A percentile compares a stretch with the other conserved stretches of the same genome.
These are phyloP conservation scores for Phytophthora pluvialis DNA, from an alignment of 352 stramenopile genomes.

Conservation along the genomic window DNA sequence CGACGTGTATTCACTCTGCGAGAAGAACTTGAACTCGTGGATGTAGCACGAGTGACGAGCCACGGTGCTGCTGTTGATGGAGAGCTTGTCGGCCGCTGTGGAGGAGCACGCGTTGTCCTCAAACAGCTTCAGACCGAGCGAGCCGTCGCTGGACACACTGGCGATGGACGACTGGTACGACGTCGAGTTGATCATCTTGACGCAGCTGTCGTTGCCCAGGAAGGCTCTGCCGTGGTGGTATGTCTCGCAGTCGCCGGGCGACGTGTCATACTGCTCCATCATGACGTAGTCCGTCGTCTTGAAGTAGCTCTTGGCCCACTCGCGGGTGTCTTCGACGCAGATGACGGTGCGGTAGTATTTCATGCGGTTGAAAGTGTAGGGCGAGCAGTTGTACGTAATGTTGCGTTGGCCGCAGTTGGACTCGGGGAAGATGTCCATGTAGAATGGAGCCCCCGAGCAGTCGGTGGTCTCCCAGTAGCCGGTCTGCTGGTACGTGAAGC, in stretches of 20 bases:
- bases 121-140: conserved; percentile 4
- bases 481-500: conserved; percentile 21
- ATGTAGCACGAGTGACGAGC: conserved; percentile 14
- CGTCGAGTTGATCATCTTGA: conserved; percentile 28
- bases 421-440: conserved; percentile 25
- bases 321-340: conserved; percentile 19
- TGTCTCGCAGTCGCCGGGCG: neutral
- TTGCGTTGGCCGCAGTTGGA: conserved; percentile 26
- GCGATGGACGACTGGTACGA: conserved; percentile 23
- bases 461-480: conserved; percentile 16
- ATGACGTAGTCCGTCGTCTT: conserved; percentile 47
- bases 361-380: conserved; percentile 21
- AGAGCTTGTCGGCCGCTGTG: neutral
- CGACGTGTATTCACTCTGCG: conserved; percentile 20
- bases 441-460: conserved; percentile 17
- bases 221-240: conserved; percentile 14
- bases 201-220: conserved; percentile 12
- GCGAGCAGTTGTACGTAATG: conserved; percentile 31
- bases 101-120: conserved; percentile 3
- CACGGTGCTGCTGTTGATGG: conserved; percentile 2
- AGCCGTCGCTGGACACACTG: neutral
- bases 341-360: conserved; percentile 27
- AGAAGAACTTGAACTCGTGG: conserved; percentile 17
- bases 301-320: conserved; percentile 22
- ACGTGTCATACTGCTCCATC: conserved; percentile 29